Evolutionary conservation across 2,329 filamentous ascomycete genomes (phyloP).

Genomic region (Paracoccidioides lutzii): DNA sequence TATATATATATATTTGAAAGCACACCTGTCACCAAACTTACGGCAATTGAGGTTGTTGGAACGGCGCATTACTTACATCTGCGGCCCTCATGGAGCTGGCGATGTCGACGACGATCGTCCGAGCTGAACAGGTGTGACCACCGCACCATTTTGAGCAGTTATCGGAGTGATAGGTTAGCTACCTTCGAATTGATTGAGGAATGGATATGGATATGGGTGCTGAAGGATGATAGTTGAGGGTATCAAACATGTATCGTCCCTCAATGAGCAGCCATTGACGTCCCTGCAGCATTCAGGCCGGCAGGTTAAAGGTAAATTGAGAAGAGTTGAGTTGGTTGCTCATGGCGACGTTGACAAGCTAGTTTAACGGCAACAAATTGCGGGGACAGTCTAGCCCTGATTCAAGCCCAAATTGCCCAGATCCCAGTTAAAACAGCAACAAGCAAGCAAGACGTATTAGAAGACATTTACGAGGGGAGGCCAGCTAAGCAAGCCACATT

Average conservation of each 20-base stretch:
- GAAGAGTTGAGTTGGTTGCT: not conserved
- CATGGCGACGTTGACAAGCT: too few species aligned
- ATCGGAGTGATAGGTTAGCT: not conserved
- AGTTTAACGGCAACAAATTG: too few species aligned
- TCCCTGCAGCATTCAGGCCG: not conserved
- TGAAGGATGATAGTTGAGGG: not conserved
- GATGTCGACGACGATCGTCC: slow-evolving; percentile 19
- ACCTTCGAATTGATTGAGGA: not conserved
- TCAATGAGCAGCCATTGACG: not conserved
- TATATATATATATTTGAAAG: not conserved
- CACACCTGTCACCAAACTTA: slow-evolving; percentile 2
- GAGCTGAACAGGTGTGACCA: slow-evolving; percentile 25
- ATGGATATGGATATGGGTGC: not conserved
- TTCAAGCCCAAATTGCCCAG: too few species aligned
- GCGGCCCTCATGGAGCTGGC: slow-evolving; percentile 26
- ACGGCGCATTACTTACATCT: slow-evolving; percentile 25
- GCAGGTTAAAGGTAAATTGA: not conserved
- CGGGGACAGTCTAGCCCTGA: too few species aligned
- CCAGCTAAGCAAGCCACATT: not conserved
- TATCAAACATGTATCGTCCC: not conserved
- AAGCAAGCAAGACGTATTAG: not conserved
- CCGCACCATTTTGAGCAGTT: slow-evolving; percentile 22
- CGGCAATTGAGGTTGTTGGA: not conserved
- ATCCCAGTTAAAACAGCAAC: too few species aligned
- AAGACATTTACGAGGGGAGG: not conserved